Conservation (phyloP, 208 protist genomes). For the Leishmania turanica region DNA sequence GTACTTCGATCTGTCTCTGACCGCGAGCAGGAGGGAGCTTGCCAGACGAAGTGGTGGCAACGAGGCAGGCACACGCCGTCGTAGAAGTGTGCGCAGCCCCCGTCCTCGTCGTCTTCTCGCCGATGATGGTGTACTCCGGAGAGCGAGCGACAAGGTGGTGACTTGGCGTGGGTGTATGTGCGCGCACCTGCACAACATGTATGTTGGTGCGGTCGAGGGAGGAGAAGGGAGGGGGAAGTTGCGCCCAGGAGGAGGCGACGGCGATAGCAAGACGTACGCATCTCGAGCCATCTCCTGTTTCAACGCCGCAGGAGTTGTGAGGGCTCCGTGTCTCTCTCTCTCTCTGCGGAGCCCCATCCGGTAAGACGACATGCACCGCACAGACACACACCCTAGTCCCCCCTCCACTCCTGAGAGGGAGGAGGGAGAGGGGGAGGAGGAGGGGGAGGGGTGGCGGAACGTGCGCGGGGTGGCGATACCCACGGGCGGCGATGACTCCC, state of each 20-base stretch:
- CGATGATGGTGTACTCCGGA: not conserved
- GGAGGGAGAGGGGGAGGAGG: not conserved
- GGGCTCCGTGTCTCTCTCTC: not conserved
- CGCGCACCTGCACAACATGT: not conserved
- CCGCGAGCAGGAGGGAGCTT: not conserved
- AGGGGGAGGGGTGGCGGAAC: not conserved
- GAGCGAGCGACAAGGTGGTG: not conserved
- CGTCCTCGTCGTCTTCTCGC: not conserved
- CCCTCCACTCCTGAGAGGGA: not conserved
- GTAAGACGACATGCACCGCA: not conserved
- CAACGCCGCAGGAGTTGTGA: not conserved
- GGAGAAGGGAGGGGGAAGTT: not conserved
- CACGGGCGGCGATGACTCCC: not conserved
- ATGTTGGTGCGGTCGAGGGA: not conserved
- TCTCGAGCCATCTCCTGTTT: not conserved
- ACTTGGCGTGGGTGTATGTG: not conserved
- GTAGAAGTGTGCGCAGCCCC: not conserved
- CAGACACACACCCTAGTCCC: not conserved
- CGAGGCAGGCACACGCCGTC: not conserved
- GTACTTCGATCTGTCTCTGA: not conserved
- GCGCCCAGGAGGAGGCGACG: not conserved
- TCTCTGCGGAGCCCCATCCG: not conserved
- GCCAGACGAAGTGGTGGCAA: not conserved
- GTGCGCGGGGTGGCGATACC: not conserved
- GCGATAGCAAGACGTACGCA: not conserved